Percentiles rank a stretch among this genome's conserved stretches.
Evolutionary conservation across 352 stramenopile species (phyloP).

Genomic region (Plasmopara muralis): DNA sequence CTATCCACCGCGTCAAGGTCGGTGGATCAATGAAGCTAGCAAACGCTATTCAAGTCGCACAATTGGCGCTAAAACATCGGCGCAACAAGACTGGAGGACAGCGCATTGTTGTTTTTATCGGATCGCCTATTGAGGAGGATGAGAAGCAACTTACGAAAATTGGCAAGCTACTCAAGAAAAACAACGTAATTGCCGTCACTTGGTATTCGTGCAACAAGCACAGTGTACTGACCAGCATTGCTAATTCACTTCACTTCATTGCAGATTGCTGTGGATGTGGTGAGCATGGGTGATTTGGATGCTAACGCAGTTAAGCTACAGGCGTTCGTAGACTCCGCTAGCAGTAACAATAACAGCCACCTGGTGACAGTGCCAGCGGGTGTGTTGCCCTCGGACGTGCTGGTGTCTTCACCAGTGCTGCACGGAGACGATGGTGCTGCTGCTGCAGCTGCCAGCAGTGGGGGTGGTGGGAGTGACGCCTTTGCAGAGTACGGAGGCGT

Average conservation of each 20-base stretch:
- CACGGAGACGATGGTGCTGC: conserved; percentile 80
- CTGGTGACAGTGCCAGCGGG: conserved; percentile 95
- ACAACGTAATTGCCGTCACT: conserved; percentile 78
- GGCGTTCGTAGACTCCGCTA: conserved; percentile 88
- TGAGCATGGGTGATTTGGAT: conserved; percentile 96
- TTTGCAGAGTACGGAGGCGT: conserved; percentile 95
- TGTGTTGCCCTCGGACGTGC: conserved; percentile 95
- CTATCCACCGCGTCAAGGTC: conserved; percentile 89
- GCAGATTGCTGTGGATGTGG: conserved; percentile 95
- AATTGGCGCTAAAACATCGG: conserved; percentile 97
- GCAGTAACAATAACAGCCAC: conserved; percentile 93
- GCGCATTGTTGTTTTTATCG: conserved; percentile 96
- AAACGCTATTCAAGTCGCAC: conserved; percentile 94
- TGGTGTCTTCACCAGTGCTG: conserved; percentile 94
- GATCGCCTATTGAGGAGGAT: conserved; percentile 88
- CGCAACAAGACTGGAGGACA: conserved; percentile 95
- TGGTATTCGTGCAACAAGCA: neutral
- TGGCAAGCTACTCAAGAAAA: conserved; percentile 98
- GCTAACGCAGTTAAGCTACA: conserved; percentile 84
- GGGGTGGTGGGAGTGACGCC: conserved; percentile 37
- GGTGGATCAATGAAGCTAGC: conserved; percentile 90
- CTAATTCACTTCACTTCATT: neutral
- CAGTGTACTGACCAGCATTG: neutral
- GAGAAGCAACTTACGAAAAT: conserved; percentile 91
- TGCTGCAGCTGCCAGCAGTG: conserved; percentile 21